Conservation (phyloP, 495 filamentous ascomycete species). For the Tetracladium marchalianum region DNA sequence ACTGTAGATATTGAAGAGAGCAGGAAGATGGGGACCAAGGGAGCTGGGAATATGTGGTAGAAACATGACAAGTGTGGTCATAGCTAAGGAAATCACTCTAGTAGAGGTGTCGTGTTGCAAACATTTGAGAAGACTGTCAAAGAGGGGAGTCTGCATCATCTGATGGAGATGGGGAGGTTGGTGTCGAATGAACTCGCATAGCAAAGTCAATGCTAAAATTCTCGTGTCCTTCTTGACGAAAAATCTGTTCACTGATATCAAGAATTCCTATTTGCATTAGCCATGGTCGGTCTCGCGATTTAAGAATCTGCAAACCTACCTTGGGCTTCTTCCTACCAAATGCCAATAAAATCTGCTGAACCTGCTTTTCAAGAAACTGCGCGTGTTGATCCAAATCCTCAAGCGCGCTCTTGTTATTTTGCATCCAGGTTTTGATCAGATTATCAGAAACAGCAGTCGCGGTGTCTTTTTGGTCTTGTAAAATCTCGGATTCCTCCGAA, state of each 20-base stretch:
- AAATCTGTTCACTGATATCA: constrained; percentile 47
- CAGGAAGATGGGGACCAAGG: constrained; percentile 48
- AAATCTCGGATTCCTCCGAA: constrained; percentile 26
- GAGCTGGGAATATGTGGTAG: constrained; percentile 64
- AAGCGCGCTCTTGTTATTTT: constrained; percentile 34
- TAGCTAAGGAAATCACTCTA: constrained; percentile 52
- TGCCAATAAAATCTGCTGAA: constrained; percentile 30
- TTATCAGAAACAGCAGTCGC: constrained; percentile 39
- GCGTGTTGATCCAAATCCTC: constrained; percentile 30
- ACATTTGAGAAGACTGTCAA: constrained; percentile 56
- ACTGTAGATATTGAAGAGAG: constrained; percentile 67
- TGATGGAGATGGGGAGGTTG: constrained; percentile 65
- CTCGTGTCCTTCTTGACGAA: constrained; percentile 49
- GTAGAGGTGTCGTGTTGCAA: constrained; percentile 64
- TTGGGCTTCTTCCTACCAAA: constrained; percentile 56
- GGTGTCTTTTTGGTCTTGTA: constrained; percentile 29
- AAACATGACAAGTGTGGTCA: constrained; percentile 63
- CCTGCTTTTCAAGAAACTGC: constrained; percentile 44
- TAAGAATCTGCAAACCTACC: constrained; percentile 25
- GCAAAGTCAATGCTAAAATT: constrained; percentile 43
- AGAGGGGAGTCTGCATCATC: constrained; percentile 53
- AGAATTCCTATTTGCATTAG: constrained; percentile 41
- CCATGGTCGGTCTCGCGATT: not conserved
- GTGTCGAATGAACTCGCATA: constrained; percentile 54
- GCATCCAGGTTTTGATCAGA: constrained; percentile 50